These are phyloP conservation scores for Podaxis carcinomalis DNA, from an alignment of 768 basidiomycete genomes.

Conservation along the genomic window DNA sequence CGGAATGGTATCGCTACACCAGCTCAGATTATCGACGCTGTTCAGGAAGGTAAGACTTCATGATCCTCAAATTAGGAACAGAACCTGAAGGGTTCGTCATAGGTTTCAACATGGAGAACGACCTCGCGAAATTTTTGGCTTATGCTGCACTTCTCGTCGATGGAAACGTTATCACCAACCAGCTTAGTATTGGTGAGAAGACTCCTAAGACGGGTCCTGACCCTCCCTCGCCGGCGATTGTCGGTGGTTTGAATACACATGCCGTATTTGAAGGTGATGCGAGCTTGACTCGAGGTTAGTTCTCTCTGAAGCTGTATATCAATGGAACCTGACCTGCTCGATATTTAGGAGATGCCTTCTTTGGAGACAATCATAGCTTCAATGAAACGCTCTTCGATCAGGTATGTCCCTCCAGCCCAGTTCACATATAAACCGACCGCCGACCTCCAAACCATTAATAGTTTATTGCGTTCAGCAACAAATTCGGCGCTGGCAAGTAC, in stretches of 20 bases:
- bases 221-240: conserved; percentile 16
- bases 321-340: neutral
- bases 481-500: conserved; percentile 19
- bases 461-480: conserved; percentile 17
- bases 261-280: conserved; percentile 15
- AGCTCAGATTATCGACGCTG: conserved; percentile 13
- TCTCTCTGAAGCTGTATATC: neutral
- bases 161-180: conserved; percentile 14
- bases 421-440: neutral
- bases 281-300: conserved; percentile 13
- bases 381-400: conserved; percentile 18
- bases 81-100: neutral
- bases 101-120: conserved; percentile 16
- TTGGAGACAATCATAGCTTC: conserved; percentile 19
- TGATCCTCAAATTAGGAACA: neutral
- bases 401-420: neutral
- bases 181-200: conserved; percentile 17
- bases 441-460: neutral
- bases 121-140: conserved; percentile 14
- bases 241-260: conserved; percentile 17
- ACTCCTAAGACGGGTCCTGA: conserved; percentile 12
- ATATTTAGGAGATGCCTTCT: conserved; percentile 14
- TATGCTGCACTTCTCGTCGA: conserved; percentile 16
- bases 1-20: conserved; percentile 15
- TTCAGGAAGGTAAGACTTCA: conserved; percentile 14